Base-by-base conservation (phyloP, 345 rosid genomes). In the Capsella bursapastoris region DNA sequence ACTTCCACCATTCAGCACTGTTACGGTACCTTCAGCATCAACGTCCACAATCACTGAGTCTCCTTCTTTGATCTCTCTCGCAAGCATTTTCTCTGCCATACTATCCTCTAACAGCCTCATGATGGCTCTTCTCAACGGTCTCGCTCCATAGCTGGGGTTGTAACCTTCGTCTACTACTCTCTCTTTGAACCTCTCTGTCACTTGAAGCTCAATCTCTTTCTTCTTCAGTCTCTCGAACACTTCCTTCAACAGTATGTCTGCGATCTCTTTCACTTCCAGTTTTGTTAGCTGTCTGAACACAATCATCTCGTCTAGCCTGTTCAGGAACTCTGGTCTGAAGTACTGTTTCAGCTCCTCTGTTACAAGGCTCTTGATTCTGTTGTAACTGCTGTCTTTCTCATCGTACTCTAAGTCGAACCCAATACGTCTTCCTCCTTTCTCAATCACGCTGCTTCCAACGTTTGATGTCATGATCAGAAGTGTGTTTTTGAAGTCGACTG, bases 371-470 rank as follows among this genome's bases (percentile, higher is more conserved):
- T 95, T 95, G 29, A 92, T 90, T 63, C 93, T 76, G 64, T 86
- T 92, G 85, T 92, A 95, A 66, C 96, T 90, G 87, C 96, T 90
- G 69, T 95, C 98, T 72, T 92, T 90, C 86, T 92, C 99, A 27
- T 90, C 99, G 35, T 83, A 83, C 66, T 89, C 98, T 10, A 95
- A 89, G 72, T 90, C 90, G 71, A 95, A 95, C 29, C 99, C 99
- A 6, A 92, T 88, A 69, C 91, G 80, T 14, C 91, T 87, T 55
- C 97, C 97, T 68, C 83, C 83, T 48, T 83, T 77, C 43, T 63
- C 75, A 3, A 83, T 80, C 13, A 83, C 81, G 7, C 73, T 79
- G 45, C 80, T 66, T 31, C 91, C 91, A 0, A 87, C 80, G 29
- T 89, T 89, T 0, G 90, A 87, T 16, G 91, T 87, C 89, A 87